Percentiles rank a stretch among this genome's conserved stretches.
phyloP scores from a whole-genome alignment of 345 rosid genomes.

The Turritis glabra region DNA sequence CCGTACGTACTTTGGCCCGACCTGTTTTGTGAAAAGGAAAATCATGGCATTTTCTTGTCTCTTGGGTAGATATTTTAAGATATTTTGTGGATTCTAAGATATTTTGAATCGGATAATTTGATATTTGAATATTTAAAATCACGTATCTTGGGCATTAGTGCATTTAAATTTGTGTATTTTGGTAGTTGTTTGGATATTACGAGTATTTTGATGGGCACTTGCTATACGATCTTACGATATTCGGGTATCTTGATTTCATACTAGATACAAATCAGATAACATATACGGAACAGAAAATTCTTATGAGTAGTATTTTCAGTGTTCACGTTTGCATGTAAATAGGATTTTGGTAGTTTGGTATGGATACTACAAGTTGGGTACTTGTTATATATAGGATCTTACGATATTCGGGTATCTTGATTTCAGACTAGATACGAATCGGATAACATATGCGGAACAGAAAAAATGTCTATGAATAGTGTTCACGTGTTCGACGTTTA shows the following conservation, averaged over 20 bases:
- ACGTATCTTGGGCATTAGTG: background rate
- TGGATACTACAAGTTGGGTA: background rate
- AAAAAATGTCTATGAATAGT: background rate
- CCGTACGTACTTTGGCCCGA: slow-evolving; percentile 34
- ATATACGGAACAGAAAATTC: slow-evolving; percentile 1
- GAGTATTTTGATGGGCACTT: background rate
- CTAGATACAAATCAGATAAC: background rate
- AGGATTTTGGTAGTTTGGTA: background rate
- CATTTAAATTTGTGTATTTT: background rate
- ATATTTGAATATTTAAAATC: background rate
- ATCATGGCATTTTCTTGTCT: background rate
- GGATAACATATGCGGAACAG: background rate
- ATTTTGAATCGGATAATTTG: slow-evolving; percentile 18
- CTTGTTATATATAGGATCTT: background rate
- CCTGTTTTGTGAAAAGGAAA: slow-evolving; percentile 4
- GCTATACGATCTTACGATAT: background rate
- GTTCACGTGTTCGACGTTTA: background rate
- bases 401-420: background rate
- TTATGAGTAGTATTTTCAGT: no score
- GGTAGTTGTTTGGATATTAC: background rate
- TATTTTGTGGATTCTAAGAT: background rate
- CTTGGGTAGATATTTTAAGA: slow-evolving; percentile 17
- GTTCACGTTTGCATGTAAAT: no score
- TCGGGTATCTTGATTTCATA: no score
- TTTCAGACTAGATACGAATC: background rate